Evolutionary conservation across 441 rosid species (phyloP), one percentile per base, ranked within the genome.

Genomic region (Isatis lusitanica): DNA sequence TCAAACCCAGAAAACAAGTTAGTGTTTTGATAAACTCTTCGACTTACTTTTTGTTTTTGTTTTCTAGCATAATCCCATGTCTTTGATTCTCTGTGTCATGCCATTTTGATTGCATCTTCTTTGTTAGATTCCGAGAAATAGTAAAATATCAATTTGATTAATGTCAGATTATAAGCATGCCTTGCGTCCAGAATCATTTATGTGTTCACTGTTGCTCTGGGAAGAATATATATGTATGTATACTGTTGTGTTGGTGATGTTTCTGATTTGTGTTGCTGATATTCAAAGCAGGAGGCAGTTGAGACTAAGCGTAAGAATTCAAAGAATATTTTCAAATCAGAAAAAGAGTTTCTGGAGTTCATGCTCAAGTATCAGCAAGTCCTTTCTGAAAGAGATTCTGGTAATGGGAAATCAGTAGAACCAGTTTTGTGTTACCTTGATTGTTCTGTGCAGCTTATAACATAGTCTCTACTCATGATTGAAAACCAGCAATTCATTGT

Each of bases 351-450:
- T 85, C 81, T 90, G 6, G 93, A 90, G 78, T 87, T 90, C 75
- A 85, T 93, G 78, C 82, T 94, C 64, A 86, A 84, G 83, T 94
- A 94, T 81, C 98, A 94, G 66, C 93, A 88, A 84, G 92, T 91
- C 70, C 79, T 90, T 72, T 70, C 93, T 31, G 98, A 94, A 78
- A 87, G 96, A 88, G 96, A 91, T 70, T 68, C 90, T 56, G 97
- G 96, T 88, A 79, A 72, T 81, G 68, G 55, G 38, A 47, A 76
- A 58, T 31, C 43, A 63, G 38, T 15, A 0, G 30, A 43, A 12
- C 12, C 0, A 73, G 15, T 64, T 64, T 42, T 42, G 42, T 60
- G 28, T 71, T 17, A 16, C 57, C 7, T 18, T 35, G 38, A n/a
- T 63, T 39, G 61, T 58, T 70, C 36, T 42, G 24, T 21, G 2